Percentiles rank a stretch among this genome's conserved stretches.
phyloP scores from a whole-genome alignment of 495 filamentous ascomycete genomes.

The Recurvomyces mirabilis region DNA sequence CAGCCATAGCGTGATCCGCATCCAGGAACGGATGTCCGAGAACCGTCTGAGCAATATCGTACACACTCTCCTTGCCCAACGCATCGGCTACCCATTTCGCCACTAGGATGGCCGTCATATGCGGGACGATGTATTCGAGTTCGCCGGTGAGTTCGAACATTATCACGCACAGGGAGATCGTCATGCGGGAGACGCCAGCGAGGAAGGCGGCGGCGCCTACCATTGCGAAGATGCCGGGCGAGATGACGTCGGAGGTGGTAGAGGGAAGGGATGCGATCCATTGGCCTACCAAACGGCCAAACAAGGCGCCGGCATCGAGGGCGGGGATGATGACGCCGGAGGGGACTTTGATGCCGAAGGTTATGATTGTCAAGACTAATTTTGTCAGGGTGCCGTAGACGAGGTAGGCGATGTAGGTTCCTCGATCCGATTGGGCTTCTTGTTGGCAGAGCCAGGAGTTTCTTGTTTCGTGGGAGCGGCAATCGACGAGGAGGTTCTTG shows the following conservation, averaged over 20 bases:
- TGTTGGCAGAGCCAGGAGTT: constrained; percentile 41
- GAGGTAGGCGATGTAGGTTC: constrained; percentile 38
- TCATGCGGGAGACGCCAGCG: constrained; percentile 48
- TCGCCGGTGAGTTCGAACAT: constrained; percentile 44
- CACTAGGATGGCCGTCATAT: constrained; percentile 48
- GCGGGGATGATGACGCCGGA: constrained; percentile 50
- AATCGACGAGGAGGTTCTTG: constrained; percentile 44
- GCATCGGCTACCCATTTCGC: constrained; percentile 50
- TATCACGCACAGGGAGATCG: constrained; percentile 45
- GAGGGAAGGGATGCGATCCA: no score
- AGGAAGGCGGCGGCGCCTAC: constrained; percentile 50
- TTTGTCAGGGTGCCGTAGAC: constrained; percentile 42
- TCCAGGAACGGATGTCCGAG: constrained; percentile 49
- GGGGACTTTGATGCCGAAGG: constrained; percentile 48
- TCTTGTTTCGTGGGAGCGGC: constrained; percentile 23
- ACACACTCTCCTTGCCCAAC: constrained; percentile 41
- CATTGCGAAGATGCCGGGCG: constrained; percentile 50
- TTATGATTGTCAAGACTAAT: constrained; percentile 44
- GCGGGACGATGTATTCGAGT: constrained; percentile 40
- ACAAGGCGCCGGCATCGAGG: constrained; percentile 45
- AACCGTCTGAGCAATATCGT: constrained; percentile 45
- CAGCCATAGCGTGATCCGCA: constrained; percentile 35
- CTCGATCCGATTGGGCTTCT: constrained; percentile 25
- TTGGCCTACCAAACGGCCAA: constrained; percentile 45
- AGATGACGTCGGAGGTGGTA: constrained; percentile 35